These are phyloP conservation scores for Effrenium voratum DNA, from an alignment of 73 alveolate species.

Conservation along the genomic window DNA sequence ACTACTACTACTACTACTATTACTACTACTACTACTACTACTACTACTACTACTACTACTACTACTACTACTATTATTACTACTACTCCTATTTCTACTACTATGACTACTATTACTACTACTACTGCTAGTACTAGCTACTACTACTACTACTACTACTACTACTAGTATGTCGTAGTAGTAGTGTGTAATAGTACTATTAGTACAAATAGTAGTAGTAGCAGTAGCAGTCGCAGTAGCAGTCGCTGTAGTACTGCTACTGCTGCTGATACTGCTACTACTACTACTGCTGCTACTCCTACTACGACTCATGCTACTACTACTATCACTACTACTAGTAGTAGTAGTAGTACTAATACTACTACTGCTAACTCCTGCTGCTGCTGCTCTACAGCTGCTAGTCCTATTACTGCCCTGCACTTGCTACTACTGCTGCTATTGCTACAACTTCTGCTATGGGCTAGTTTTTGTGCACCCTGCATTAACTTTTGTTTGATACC, in stretches of 20 bases:
- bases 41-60: not conserved
- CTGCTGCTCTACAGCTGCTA: not conserved
- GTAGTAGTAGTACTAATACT: not conserved
- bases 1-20: not conserved
- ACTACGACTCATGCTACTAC: not conserved
- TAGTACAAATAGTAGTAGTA: not conserved
- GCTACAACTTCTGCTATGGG: not conserved
- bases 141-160: not conserved
- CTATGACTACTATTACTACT: not conserved
- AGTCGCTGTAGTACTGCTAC: not conserved
- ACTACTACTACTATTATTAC: not conserved
- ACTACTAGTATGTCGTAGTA: too few species aligned
- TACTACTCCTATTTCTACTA: not conserved
- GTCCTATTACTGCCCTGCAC: not conserved
- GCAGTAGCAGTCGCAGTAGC: too few species aligned
- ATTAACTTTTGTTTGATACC: too few species aligned
- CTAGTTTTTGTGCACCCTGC: too few species aligned
- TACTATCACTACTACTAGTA: not conserved
- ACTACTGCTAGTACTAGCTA: not conserved
- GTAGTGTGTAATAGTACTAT: too few species aligned
- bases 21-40: not conserved
- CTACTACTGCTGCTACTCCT: not conserved
- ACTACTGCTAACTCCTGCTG: not conserved
- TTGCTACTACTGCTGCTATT: not conserved
- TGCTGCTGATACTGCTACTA: not conserved